A percentile compares a stretch with the other conserved stretches of the same genome.
Evolutionary conservation across 164 flowering plant species (phyloP).

Genomic region (Cinnamomum chago): DNA sequence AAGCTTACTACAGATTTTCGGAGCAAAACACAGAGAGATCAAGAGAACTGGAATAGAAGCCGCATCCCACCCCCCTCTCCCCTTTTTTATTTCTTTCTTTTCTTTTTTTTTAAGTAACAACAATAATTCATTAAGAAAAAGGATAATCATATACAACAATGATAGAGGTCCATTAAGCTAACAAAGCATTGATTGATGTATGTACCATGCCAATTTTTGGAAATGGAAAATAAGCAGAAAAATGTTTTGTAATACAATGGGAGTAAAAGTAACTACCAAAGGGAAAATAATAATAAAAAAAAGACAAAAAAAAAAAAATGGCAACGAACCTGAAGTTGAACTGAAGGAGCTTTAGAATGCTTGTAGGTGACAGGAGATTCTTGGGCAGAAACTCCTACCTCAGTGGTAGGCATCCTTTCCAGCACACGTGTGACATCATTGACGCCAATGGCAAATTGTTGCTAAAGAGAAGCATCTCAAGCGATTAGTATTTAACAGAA

Average conservation of each 20-base stretch:
- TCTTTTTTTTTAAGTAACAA: too few relatives aligned
- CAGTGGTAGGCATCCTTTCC: slow-evolving; percentile 58
- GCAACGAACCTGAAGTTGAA: slow-evolving; percentile 53
- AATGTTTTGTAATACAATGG: background rate
- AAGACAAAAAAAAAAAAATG: background rate
- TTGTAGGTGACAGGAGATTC: slow-evolving; percentile 9
- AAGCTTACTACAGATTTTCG: too few relatives aligned
- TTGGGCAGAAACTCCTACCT: slow-evolving; percentile 6
- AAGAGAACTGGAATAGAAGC: too few relatives aligned
- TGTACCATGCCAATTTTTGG: background rate
- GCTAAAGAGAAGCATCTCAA: slow-evolving; percentile 28
- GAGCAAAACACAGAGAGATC: too few relatives aligned
- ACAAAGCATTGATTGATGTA: background rate
- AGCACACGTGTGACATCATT: slow-evolving; percentile 82
- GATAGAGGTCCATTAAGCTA: too few relatives aligned
- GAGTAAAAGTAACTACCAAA: background rate
- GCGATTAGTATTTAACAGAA: background rate
- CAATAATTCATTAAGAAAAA: too few relatives aligned
- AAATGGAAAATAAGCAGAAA: background rate
- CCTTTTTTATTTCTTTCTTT: too few relatives aligned
- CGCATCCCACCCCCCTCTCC: too few relatives aligned
- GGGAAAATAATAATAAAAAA: background rate
- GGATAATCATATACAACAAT: too few relatives aligned
- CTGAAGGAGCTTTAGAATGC: slow-evolving; percentile 22
- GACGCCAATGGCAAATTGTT: slow-evolving; percentile 82